Evolutionary conservation across 495 filamentous ascomycete genomes (phyloP), one percentile per base, ranked within the genome.

Genomic region (Penicillium parvum): DNA sequence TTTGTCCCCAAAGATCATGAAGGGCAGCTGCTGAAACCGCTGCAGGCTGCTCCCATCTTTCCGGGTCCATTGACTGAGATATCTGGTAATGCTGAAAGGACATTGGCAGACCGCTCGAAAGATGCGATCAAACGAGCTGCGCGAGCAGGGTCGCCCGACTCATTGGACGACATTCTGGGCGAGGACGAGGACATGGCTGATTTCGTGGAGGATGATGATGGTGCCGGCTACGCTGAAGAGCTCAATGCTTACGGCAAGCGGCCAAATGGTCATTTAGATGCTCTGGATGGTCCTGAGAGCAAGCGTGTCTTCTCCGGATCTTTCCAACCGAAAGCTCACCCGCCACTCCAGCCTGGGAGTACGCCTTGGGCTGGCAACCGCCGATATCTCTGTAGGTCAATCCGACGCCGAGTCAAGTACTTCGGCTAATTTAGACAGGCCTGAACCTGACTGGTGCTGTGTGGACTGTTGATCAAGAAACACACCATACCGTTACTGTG

Each of bases 401-500:
- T 33, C 15, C 6, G 19, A 18, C 4, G 3, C 16, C 35, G 3
- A 4, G 19, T 43, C 6, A n/a, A 4, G 10, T 21, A 10, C 5
- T 9, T 47, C 32, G 51, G 40, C 63, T 70, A 42, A 70, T 45
- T 29, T 15, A 6, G n/a, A 9, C 27, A 77, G 73, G 72, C 55
- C 71, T 96, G 28, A 97, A 96, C 60, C 73, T 98, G 45, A 85
- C 87, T 21, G 92, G 94, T 10, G 88, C 88, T 52, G 88, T 96
- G 4, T 98, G 94, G 92, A 97, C 92, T 0, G 88, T 97, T 10
- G 86, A 95, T 52, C 94, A 98, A 65, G 89, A 95, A 50, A 84
- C 82, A 1, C 91, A 97, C 49, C 77, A 97, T 63, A 98, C 91
- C 5, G 84, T 98, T 18, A 97, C 94, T 1, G 88, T 97, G 11